Conservation (phyloP, 2,329 filamentous ascomycete genomes). For the Cercospora berteroae region DNA sequence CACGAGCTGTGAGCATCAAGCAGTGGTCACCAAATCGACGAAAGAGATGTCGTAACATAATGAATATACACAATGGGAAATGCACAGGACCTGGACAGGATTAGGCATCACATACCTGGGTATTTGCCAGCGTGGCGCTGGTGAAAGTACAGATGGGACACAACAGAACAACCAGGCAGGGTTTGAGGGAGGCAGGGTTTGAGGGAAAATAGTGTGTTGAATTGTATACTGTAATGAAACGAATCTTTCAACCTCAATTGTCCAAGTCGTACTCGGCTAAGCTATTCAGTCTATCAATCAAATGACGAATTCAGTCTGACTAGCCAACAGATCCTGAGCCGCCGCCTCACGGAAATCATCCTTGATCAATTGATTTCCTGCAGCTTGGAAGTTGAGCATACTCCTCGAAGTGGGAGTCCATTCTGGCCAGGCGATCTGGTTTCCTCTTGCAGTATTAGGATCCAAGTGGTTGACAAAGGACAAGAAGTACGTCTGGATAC, state of each 20-base stretch:
- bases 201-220: background rate
- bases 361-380: conserved; percentile 38
- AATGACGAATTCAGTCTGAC: conserved; percentile 23
- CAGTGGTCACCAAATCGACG: background rate
- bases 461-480: conserved; percentile 69
- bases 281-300: background rate
- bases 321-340: conserved; percentile 43
- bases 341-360: conserved; percentile 52
- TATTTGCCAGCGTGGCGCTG: background rate
- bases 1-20: conserved; percentile 1
- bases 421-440: conserved; percentile 51
- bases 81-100: background rate
- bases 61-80: background rate
- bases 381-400: conserved; percentile 51
- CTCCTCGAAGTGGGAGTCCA: conserved; percentile 51
- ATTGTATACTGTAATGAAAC: background rate
- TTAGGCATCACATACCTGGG: background rate
- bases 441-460: conserved; percentile 56
- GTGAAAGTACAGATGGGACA: background rate
- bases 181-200: background rate
- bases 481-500: conserved; percentile 68
- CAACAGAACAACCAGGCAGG: background rate
- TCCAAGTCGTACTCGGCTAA: background rate
- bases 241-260: background rate
- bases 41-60: background rate